Conservation (phyloP, 495 filamentous ascomycete species). For the Aspergillus sparsus region DNA sequence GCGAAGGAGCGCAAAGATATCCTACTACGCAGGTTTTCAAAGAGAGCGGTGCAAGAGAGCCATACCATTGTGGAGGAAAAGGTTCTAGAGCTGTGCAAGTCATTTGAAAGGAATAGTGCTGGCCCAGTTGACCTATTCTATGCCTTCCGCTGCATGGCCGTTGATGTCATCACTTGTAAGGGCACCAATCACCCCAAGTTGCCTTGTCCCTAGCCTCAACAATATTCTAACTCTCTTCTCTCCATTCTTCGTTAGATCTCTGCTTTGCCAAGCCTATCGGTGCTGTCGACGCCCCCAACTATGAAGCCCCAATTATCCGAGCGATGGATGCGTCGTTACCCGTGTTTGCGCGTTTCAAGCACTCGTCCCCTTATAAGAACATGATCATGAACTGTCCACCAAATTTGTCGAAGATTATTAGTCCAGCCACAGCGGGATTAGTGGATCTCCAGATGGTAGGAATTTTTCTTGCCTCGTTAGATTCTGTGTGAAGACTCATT, state of each 20-base stretch:
- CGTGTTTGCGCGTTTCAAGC: constrained; percentile 14
- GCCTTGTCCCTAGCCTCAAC: not conserved
- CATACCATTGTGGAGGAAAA: constrained; percentile 6
- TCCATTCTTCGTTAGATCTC: not conserved
- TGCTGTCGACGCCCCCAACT: constrained; percentile 15
- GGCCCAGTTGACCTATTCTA: constrained; percentile 9
- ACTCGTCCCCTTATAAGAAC: constrained; percentile 10
- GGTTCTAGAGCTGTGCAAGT: constrained; percentile 10
- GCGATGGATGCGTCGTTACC: constrained; percentile 15
- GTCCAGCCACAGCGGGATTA: constrained; percentile 10
- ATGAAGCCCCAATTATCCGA: constrained; percentile 13
- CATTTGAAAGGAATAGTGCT: constrained; percentile 5
- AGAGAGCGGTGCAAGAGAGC: constrained; percentile 3
- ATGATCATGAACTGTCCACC: constrained; percentile 18
- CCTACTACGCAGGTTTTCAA: constrained; percentile 11
- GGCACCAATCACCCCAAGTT: too few relatives aligned
- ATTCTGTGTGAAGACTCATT: not conserved
- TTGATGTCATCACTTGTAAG: constrained; percentile 14
- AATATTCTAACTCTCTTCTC: not conserved
- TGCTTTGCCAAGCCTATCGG: constrained; percentile 16
- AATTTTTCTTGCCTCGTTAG: too few relatives aligned
- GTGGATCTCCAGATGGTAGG: constrained; percentile 11
- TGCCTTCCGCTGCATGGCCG: constrained; percentile 16
- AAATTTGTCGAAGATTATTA: constrained; percentile 9
- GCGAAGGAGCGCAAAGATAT: constrained; percentile 14